Percentiles rank a stretch among this genome's conserved stretches.
phyloP scores from a whole-genome alignment of 768 basidiomycete genomes.

The Lactarius evosmus region DNA sequence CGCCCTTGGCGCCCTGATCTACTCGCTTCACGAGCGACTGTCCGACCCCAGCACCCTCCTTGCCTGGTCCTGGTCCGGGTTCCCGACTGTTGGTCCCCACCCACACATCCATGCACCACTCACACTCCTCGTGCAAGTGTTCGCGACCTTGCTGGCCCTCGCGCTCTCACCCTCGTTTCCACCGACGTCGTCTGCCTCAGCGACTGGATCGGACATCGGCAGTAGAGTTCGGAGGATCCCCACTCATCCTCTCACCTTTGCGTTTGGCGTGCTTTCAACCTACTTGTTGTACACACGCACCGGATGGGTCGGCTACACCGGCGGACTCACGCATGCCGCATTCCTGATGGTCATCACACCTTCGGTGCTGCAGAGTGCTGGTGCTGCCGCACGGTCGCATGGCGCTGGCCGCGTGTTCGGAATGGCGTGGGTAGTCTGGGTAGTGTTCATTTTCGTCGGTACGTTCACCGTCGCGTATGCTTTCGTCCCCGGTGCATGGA shows the following conservation, averaged over 20 bases:
- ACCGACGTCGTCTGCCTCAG: background rate
- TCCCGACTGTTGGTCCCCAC: constrained; percentile 65
- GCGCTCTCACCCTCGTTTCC: constrained; percentile 29
- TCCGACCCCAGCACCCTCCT: constrained; percentile 76
- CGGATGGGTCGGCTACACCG: constrained; percentile 68
- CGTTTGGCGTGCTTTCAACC: constrained; percentile 49
- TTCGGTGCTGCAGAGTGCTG: constrained; percentile 46
- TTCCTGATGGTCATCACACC: constrained; percentile 69
- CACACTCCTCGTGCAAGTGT: constrained; percentile 58
- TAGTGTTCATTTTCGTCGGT: constrained; percentile 61
- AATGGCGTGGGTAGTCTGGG: constrained; percentile 56
- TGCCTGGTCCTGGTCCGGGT: constrained; percentile 91
- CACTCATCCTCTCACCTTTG: constrained; percentile 51
- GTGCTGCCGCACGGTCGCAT: constrained; percentile 34
- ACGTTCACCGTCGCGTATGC: constrained; percentile 89
- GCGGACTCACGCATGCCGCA: constrained; percentile 58
- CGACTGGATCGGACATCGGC: background rate
- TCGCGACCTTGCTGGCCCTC: constrained; percentile 51
- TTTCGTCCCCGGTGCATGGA: constrained; percentile 77
- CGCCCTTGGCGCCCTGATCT: constrained; percentile 65
- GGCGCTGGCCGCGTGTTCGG: constrained; percentile 51
- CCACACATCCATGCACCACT: constrained; percentile 68
- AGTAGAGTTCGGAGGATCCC: constrained; percentile 30
- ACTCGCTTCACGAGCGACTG: constrained; percentile 67
- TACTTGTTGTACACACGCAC: constrained; percentile 56